Base-by-base conservation (phyloP, 2,329 filamentous ascomycete genomes). In the Berkeleyomyces basicola region DNA sequence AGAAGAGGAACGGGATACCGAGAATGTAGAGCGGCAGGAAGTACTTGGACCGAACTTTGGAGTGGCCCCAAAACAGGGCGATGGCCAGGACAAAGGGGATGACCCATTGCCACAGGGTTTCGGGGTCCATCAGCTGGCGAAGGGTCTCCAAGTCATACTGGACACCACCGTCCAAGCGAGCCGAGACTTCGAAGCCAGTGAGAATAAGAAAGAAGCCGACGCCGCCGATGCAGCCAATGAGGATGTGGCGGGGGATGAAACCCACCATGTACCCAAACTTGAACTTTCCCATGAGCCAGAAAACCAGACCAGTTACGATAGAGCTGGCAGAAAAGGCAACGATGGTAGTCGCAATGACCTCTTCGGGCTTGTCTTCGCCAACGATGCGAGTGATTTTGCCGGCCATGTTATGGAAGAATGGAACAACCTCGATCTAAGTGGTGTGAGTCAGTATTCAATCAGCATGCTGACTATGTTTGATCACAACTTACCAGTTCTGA, bases 341-440 rank as follows among this genome's bases (percentile, higher is more conserved):
- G 68, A 99, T 96, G 2, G 92, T 96, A 0, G 93, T 99, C 39
- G 93, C 91, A 66, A 96, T 87, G 57, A 99, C 86, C 2, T 90
- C 87, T 68, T 93, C 85, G 0, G 88, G 84, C 36, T 93, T 84
- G 23, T 91, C 84, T 66, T 87, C 82, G 14, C 92, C 89, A 67
- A 99, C 85, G 51, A 81, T 78, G 11, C 78, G 77, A 67, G 93
- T 84, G 70, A 97, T 96, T 39, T 87, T 92, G 66, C 86, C 84
- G 0, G 93, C 91, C 92, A 99, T 99, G 70, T 92, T 95, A 75
- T 99, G 93, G 72, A 99, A 97, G 75, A 99, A 99, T 0, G 92
- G 93, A 0, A 99, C 92, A 0, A 97, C 92, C 74, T 99, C 93
- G 67, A 97, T 99, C 82, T 86, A 10, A 43, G 31, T 31, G n/a